These are phyloP conservation scores for Backusella psychrophila DNA, from an alignment of 192 early-diverging fungal species.

Conservation along the genomic window DNA sequence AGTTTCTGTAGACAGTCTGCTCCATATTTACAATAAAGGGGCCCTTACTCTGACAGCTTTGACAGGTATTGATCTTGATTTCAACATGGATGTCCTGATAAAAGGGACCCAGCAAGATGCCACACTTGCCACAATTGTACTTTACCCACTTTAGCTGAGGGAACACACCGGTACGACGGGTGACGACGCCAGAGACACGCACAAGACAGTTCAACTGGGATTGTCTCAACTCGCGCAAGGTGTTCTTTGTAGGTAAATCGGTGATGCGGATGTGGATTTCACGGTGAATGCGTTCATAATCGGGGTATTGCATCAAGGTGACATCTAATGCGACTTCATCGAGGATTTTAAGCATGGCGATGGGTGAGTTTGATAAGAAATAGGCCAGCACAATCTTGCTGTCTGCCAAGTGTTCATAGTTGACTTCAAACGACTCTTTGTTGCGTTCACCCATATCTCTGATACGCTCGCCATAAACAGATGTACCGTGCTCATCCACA, in stretches of 20 bases:
- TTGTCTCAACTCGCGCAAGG: slow-evolving; percentile 90
- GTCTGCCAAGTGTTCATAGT: slow-evolving; percentile 76
- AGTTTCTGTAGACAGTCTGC: slow-evolving; percentile 97
- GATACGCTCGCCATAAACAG: slow-evolving; percentile 93
- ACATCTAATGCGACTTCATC: slow-evolving; percentile 93
- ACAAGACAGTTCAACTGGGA: slow-evolving; percentile 90
- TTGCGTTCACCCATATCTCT: slow-evolving; percentile 74
- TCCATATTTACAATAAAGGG: slow-evolving; percentile 91
- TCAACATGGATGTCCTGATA: slow-evolving; percentile 90
- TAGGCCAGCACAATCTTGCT: slow-evolving; percentile 86
- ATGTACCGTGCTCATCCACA: slow-evolving; percentile 81
- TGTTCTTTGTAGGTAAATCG: slow-evolving; percentile 80
- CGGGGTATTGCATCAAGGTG: slow-evolving; percentile 81
- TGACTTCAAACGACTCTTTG: slow-evolving; percentile 85
- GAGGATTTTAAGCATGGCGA: slow-evolving; percentile 87
- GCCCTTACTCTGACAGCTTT: slow-evolving; percentile 86
- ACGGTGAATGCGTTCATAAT: slow-evolving; percentile 87
- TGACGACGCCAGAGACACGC: slow-evolving; percentile 89
- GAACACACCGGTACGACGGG: slow-evolving; percentile 90
- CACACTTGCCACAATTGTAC: slow-evolving; percentile 95
- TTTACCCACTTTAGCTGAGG: slow-evolving; percentile 97
- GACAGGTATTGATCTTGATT: slow-evolving; percentile 81
- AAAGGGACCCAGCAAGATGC: slow-evolving; percentile 86
- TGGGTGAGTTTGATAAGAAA: slow-evolving; percentile 85
- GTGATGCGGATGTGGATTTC: slow-evolving; percentile 95